Conservation (phyloP, 2,329 filamentous ascomycete species). For the Ophiostoma pallidulum region DNA sequence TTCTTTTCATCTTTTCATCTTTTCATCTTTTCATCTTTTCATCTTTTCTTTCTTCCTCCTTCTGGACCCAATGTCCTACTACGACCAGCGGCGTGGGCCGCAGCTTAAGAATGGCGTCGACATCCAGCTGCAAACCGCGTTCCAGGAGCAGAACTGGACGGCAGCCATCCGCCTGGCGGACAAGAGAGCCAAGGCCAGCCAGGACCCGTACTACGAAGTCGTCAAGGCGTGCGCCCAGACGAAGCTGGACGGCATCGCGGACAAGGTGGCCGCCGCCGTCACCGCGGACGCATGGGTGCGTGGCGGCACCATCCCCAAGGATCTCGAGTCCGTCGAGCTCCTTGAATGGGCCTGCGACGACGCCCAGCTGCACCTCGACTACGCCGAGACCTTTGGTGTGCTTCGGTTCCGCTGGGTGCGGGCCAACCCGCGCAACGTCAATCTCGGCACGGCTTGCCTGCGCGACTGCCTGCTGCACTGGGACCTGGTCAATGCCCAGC, state of each 20-base stretch:
- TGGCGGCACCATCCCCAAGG: slow-evolving; percentile 37
- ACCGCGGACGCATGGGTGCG: slow-evolving; percentile 38
- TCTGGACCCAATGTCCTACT: slow-evolving; percentile 16
- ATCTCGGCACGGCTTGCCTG: slow-evolving; percentile 34
- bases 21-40: not conserved
- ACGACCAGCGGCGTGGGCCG: slow-evolving; percentile 22
- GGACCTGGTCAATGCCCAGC: slow-evolving; percentile 48
- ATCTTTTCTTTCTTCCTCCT: not conserved
- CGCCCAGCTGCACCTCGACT: slow-evolving; percentile 24
- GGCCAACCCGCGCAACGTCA: slow-evolving; percentile 35
- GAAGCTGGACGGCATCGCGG: slow-evolving; percentile 38
- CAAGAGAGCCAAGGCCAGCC: slow-evolving; percentile 37
- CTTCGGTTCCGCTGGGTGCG: slow-evolving; percentile 44
- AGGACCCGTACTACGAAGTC: slow-evolving; percentile 49
- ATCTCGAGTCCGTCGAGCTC: slow-evolving; percentile 42
- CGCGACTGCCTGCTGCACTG: slow-evolving; percentile 44
- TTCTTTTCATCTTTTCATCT: too few species aligned
- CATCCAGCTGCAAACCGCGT: slow-evolving; percentile 46
- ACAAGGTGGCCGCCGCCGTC: slow-evolving; percentile 35
- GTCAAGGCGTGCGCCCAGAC: slow-evolving; percentile 43
- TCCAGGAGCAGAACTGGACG: slow-evolving; percentile 44
- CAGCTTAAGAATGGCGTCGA: slow-evolving; percentile 42
- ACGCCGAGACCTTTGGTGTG: slow-evolving; percentile 38
- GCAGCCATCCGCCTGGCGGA: slow-evolving; percentile 42
- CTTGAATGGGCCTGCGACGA: slow-evolving; percentile 44